Conservation (phyloP, 768 basidiomycete genomes). For the Boletus patriciae region DNA sequence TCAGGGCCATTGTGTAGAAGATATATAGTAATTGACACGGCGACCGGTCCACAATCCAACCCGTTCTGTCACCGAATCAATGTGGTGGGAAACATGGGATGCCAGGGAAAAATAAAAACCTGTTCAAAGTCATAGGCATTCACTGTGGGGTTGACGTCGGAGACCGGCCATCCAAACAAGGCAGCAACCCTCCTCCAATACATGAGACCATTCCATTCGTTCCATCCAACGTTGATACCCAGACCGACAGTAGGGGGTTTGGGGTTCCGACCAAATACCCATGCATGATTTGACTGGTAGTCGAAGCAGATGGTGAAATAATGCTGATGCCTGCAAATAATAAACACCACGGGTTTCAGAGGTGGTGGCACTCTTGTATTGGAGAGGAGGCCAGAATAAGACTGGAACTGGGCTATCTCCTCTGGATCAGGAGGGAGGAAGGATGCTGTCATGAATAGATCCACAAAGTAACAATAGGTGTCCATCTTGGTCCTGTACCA, state of each 20-base stretch:
- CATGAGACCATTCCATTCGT: background rate
- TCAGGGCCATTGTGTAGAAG: background rate
- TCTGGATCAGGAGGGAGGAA: background rate
- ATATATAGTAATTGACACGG: background rate
- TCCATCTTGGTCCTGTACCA: background rate
- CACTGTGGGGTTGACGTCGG: background rate
- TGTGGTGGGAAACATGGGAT: no score
- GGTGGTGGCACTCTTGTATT: background rate
- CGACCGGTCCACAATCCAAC: conserved; percentile 5
- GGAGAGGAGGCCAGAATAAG: background rate
- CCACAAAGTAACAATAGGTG: background rate
- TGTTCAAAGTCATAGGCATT: background rate
- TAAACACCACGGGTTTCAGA: conserved; percentile 2
- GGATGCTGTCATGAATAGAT: conserved; percentile 2
- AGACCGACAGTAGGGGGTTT: background rate
- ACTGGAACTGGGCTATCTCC: background rate
- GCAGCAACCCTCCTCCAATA: conserved; percentile 1
- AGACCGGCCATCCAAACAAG: background rate
- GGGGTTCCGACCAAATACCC: background rate
- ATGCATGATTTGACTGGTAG: conserved; percentile 4
- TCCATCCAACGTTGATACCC: background rate
- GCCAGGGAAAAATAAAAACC: background rate
- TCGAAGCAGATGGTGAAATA: conserved; percentile 9
- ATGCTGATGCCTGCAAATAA: conserved; percentile 1
- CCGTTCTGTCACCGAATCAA: conserved; percentile 8